phyloP scores from a whole-genome alignment of 2,329 filamentous ascomycete species.

The Colletotrichum sp. region DNA sequence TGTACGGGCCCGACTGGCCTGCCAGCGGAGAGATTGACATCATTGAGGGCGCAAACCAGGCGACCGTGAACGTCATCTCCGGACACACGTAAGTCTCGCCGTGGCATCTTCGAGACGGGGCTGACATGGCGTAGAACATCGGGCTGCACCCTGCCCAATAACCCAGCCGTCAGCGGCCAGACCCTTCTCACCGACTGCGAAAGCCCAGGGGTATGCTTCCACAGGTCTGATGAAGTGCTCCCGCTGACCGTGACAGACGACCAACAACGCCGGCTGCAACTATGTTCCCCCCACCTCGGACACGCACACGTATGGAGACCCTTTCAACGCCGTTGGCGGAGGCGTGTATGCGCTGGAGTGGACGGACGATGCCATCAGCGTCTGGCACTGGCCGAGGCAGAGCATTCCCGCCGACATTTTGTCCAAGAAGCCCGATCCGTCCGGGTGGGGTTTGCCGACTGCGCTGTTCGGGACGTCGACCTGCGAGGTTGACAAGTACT shows the following conservation, averaged over 20 bases:
- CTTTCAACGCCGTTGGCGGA: constrained; percentile 71
- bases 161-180: constrained; percentile 18
- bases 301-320: constrained; percentile 60
- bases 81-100: constrained; percentile 56
- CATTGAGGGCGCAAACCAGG: constrained; percentile 71
- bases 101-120: not conserved
- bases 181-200: constrained; percentile 27
- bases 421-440: constrained; percentile 63
- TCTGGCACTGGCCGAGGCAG: constrained; percentile 79
- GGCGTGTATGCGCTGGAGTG: constrained; percentile 76
- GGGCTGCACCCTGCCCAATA: constrained; percentile 33
- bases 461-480: constrained; percentile 68
- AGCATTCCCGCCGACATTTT: constrained; percentile 70
- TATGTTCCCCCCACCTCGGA: constrained; percentile 44
- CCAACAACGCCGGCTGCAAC: constrained; percentile 50
- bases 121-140: constrained; percentile 24
- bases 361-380: constrained; percentile 69
- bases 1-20: constrained; percentile 65
- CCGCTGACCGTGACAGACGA: not conserved
- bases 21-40: constrained; percentile 70
- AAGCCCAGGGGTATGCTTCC: constrained; percentile 18
- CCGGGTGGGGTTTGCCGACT: constrained; percentile 70
- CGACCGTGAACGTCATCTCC: constrained; percentile 64
- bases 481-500: constrained; percentile 72
- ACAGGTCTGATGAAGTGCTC: not conserved